Evolutionary conservation across 306 rosid genomes (phyloP).

Genomic region (Malus sieversii): DNA sequence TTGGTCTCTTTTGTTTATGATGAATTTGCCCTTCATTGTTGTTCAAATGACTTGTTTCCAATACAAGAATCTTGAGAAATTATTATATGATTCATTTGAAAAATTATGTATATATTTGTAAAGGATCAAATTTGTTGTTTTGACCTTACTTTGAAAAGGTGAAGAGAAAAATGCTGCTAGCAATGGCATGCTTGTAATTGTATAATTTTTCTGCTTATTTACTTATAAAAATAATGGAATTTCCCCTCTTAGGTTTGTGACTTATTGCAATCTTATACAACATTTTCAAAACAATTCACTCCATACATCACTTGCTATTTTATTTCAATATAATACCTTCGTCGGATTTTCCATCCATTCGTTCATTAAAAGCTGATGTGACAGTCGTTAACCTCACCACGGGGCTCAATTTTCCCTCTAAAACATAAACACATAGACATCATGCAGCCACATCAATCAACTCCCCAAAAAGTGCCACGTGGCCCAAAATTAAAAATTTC

Average conservation of each 20-base stretch:
- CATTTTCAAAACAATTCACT: too few relatives aligned
- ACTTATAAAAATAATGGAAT: background rate
- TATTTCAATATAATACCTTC: too few relatives aligned
- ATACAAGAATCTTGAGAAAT: constrained; percentile 34
- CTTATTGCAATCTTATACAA: too few relatives aligned
- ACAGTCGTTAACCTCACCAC: rapidly evolving
- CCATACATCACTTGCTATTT: too few relatives aligned
- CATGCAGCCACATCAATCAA: too few relatives aligned
- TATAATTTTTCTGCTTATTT: constrained; percentile 21
- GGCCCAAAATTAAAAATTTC: too few relatives aligned
- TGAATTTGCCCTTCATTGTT: constrained; percentile 26
- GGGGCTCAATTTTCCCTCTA: too few relatives aligned
- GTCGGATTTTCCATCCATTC: rapidly evolving
- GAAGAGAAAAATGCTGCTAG: constrained; percentile 24
- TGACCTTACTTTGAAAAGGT: constrained; percentile 34
- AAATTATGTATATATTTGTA: constrained; percentile 36
- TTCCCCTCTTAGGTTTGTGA: too few relatives aligned
- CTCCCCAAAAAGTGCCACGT: too few relatives aligned
- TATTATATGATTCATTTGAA: constrained; percentile 16
- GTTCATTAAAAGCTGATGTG: too few relatives aligned
- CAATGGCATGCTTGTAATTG: constrained; percentile 41
- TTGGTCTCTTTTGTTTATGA: constrained; percentile 28
- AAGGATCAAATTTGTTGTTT: constrained; percentile 30
- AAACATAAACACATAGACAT: too few relatives aligned
- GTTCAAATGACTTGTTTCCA: constrained; percentile 25